Percentiles rank a stretch among this genome's conserved stretches.
These are phyloP conservation scores for Cladophialophora chaetospira DNA, from an alignment of 2,329 filamentous ascomycete genomes.

Conservation along the genomic window DNA sequence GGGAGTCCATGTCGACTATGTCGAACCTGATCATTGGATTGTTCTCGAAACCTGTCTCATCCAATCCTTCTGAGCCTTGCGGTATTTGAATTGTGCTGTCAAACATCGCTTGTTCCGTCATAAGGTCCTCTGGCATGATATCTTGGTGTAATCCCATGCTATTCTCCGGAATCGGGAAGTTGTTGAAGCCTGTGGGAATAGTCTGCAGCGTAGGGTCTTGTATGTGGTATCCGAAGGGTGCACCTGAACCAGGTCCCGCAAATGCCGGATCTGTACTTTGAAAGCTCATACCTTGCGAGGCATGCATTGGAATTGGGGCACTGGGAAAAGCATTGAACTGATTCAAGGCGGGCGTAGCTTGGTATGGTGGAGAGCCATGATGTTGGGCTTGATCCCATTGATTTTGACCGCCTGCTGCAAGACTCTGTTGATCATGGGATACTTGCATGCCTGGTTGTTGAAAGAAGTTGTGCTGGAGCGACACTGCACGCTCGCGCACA, in stretches of 20 bases:
- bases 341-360: not conserved
- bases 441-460: slow-evolving; percentile 6
- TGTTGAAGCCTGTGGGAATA: slow-evolving; percentile 7
- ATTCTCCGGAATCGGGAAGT: not conserved
- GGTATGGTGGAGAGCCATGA: slow-evolving; percentile 8
- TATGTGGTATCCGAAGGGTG: slow-evolving; percentile 11
- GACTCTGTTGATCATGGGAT: not conserved
- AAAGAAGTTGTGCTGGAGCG: slow-evolving; percentile 16
- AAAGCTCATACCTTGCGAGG: not conserved
- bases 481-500: slow-evolving; percentile 3
- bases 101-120: slow-evolving; percentile 15
- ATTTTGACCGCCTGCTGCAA: slow-evolving; percentile 11
- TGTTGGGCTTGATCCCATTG: slow-evolving; percentile 5
- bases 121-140: slow-evolving; percentile 11
- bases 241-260: slow-evolving; percentile 1
- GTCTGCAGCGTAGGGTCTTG: slow-evolving; percentile 6
- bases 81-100: slow-evolving; percentile 1
- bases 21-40: slow-evolving; percentile 18
- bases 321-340: slow-evolving; percentile 11
- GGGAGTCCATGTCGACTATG: slow-evolving; percentile 18
- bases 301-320: slow-evolving; percentile 1
- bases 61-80: slow-evolving; percentile 1
- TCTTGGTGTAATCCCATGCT: slow-evolving; percentile 3
- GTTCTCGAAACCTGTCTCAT: slow-evolving; percentile 4
- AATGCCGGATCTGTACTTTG: slow-evolving; percentile 8